phyloP scores from a whole-genome alignment of 1,284 basidiomycete species.

The Thelephora terrestris region DNA sequence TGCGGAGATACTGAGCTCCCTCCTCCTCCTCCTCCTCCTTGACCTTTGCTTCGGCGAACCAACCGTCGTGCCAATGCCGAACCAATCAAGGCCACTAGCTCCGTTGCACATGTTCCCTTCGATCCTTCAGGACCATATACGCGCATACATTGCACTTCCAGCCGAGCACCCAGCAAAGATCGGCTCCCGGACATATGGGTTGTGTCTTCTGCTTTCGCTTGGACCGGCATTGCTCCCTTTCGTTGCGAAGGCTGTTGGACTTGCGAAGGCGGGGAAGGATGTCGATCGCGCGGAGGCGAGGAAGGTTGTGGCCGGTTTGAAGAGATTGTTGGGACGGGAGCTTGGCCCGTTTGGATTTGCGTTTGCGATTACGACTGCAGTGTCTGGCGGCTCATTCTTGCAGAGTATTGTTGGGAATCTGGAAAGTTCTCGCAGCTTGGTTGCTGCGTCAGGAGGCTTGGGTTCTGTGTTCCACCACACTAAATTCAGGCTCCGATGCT shows the following conservation, averaged over 20 bases:
- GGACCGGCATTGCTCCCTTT: conserved; percentile 52
- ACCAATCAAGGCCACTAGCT: no score
- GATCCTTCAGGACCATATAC: not conserved
- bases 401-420: conserved; percentile 33
- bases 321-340: conserved; percentile 35
- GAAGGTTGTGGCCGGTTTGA: not conserved
- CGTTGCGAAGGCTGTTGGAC: conserved; percentile 21
- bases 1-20: no score
- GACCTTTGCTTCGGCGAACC: no score
- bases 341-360: conserved; percentile 54
- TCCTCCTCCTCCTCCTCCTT: no score
- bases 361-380: conserved; percentile 49
- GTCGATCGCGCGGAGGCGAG: no score
- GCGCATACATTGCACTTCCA: conserved; percentile 4
- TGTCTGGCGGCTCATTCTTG: conserved; percentile 51
- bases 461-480: not conserved
- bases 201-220: conserved; percentile 56
- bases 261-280: conserved; percentile 1
- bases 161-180: conserved; percentile 46
- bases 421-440: conserved; percentile 11
- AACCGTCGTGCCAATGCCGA: no score
- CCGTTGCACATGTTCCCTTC: not conserved
- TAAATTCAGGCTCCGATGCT: conserved; percentile 5
- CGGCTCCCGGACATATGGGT: conserved; percentile 52
- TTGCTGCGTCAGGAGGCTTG: not conserved